Evolutionary conservation across 2,329 filamentous ascomycete species (phyloP).

Genomic region (Elsinoe australis): DNA sequence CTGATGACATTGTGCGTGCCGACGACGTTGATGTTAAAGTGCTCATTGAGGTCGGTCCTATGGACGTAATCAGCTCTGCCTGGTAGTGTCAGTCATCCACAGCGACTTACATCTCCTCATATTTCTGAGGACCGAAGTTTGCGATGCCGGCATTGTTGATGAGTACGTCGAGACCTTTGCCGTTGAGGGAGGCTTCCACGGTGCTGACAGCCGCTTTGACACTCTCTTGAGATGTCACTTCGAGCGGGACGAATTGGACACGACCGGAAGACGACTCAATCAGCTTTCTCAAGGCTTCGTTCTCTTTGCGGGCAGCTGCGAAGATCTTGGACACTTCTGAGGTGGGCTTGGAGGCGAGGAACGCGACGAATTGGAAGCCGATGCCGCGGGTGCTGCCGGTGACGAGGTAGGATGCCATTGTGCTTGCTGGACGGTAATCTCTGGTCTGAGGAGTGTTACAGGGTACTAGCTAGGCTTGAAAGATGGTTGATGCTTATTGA

Average conservation of each 20-base stretch:
- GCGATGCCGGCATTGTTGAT: conserved; percentile 40
- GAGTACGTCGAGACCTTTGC: conserved; percentile 40
- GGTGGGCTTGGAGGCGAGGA: conserved; percentile 28
- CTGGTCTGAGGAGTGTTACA: no score
- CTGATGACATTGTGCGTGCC: conserved; percentile 35
- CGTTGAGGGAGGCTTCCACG: conserved; percentile 32
- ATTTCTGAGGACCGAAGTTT: conserved; percentile 15
- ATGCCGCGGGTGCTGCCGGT: conserved; percentile 33
- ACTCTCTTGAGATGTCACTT: conserved; percentile 32
- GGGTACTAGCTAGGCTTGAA: no score
- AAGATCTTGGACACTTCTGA: conserved; percentile 34
- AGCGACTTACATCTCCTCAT: conserved; percentile 17
- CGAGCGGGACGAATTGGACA: conserved; percentile 33
- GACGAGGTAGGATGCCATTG: conserved; percentile 31
- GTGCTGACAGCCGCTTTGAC: conserved; percentile 31
- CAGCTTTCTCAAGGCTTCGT: conserved; percentile 32
- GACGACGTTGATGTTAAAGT: conserved; percentile 34
- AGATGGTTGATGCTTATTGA: no score
- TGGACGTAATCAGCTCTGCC: no score
- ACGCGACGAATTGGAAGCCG: conserved; percentile 31
- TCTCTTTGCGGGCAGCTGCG: conserved; percentile 35
- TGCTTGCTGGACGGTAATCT: no score
- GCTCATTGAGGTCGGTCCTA: conserved; percentile 26
- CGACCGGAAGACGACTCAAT: conserved; percentile 31
- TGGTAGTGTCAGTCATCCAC: not conserved